These are phyloP conservation scores for Moniliophthora roreri DNA, from an alignment of 1,284 basidiomycete species.

Conservation along the genomic window DNA sequence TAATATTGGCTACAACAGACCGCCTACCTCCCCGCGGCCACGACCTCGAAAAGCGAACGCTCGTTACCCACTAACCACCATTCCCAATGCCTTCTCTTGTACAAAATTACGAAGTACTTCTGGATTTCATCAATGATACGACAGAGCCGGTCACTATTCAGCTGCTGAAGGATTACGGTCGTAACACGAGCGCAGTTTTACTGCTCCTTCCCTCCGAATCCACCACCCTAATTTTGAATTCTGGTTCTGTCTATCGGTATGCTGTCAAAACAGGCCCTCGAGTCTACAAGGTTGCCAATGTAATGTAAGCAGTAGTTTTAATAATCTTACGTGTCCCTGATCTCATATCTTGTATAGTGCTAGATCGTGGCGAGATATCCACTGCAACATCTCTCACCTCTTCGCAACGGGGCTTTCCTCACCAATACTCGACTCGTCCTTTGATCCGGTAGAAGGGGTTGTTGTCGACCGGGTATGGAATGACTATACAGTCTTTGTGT, in stretches of 20 bases:
- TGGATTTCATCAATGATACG: conserved; percentile 71
- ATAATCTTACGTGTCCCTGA: not conserved
- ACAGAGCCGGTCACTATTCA: conserved; percentile 64
- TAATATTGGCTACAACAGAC: too few species aligned
- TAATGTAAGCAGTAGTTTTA: conserved; percentile 49
- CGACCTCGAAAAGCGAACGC: not conserved
- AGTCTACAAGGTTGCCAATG: conserved; percentile 54
- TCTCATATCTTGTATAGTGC: conserved; percentile 39
- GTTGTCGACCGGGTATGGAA: conserved; percentile 66
- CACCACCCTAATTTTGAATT: conserved; percentile 64
- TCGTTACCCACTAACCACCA: not conserved
- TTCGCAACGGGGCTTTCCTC: conserved; percentile 41
- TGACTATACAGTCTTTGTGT: conserved; percentile 55
- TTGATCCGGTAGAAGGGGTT: conserved; percentile 48
- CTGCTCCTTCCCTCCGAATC: conserved; percentile 63
- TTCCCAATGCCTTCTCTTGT: conserved; percentile 38
- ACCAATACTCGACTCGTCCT: conserved; percentile 25
- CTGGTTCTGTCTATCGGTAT: conserved; percentile 67
- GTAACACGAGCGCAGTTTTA: conserved; percentile 51
- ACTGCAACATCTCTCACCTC: conserved; percentile 59
- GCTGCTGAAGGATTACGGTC: conserved; percentile 62
- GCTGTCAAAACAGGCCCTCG: conserved; percentile 62
- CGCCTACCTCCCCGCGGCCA: not conserved
- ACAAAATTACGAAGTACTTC: conserved; percentile 60
- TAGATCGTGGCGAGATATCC: conserved; percentile 64